Evolutionary conservation across 1,284 basidiomycete species (phyloP).

Genomic region (Porodaedalea pini): DNA sequence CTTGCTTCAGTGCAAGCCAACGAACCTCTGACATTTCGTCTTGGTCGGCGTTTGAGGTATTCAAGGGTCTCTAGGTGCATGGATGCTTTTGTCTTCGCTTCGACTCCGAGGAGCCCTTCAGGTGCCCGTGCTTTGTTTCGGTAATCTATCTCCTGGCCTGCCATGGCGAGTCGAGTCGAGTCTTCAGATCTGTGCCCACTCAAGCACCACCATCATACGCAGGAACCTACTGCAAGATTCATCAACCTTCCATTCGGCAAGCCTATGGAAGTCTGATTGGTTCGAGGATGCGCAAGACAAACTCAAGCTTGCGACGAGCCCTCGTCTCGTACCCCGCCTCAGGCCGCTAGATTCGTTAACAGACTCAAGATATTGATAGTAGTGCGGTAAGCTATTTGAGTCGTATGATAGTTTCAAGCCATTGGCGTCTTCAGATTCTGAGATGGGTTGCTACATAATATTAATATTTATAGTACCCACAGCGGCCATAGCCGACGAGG

Average conservation of each 20-base stretch:
- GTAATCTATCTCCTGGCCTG: neutral
- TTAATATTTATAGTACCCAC: no score
- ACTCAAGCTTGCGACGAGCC: neutral
- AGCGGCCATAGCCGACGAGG: no score
- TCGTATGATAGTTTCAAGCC: neutral
- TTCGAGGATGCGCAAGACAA: neutral
- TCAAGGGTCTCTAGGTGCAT: neutral
- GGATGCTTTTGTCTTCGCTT: slow-evolving; percentile 3
- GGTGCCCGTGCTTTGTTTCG: neutral
- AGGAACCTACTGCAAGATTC: neutral
- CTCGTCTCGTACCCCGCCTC: neutral
- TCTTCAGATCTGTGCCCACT: neutral
- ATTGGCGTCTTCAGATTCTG: slow-evolving; percentile 1
- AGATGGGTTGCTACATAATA: neutral
- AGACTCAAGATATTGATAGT: neutral
- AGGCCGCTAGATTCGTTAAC: slow-evolving; percentile 3
- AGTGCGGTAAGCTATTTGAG: slow-evolving; percentile 2
- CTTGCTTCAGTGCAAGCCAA: neutral
- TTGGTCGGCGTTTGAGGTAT: neutral
- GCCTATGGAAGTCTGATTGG: slow-evolving; percentile 8
- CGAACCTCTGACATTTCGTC: neutral
- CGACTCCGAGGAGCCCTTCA: neutral
- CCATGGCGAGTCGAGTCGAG: neutral
- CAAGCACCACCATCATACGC: neutral
- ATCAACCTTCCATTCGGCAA: slow-evolving; percentile 1